Base-by-base conservation (phyloP, 768 basidiomycete genomes). In the Podaxis mareebaensis region DNA sequence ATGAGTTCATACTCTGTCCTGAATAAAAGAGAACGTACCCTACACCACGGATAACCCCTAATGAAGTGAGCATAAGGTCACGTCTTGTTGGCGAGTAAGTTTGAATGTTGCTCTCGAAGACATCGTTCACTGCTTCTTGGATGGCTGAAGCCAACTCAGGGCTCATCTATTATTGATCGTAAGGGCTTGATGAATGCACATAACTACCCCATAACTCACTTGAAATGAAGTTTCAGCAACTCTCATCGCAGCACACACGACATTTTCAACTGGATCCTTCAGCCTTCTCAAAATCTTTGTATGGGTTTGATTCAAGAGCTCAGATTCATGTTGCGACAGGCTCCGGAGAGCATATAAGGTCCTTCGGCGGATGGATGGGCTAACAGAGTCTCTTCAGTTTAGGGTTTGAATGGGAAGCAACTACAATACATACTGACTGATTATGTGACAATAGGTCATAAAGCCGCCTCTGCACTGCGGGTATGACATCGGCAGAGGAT, bases 381-480 rank as follows among this genome's bases (percentile, higher is more conserved):
- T 93, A 68, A 65, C 53, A 51, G 51, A 64, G 56, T 63, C 64
- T 60, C 7, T 67, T 70, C 61, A 66, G 65, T 56, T 48, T 36
- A 57, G 40, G 61, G 42, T 54, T 44, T 58, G 61, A 51, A 48
- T 58, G 51, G 56, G 54, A 61, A 36, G 33, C 33, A 26, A n/a
- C 10, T 67, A 60, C 53, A 60, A 71, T 71, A 79, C 74, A 70
- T 74, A 85, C 91, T 85, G 80, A 94, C 93, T 88, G 88, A 67
- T 83, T 82, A 71, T 93, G 89, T 38, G 83, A 85, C 20, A 93
- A 78, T 11, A 95, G 79, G 61, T 86, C 81, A 40, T 83, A 79
- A 5, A 95, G 73, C 55, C 85, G 86, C 22, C 80, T 75, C 69
- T 90, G 87, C 4, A 94, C 82, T 1, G 93, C 93, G 12, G 93